A percentile compares a stretch with the other conserved stretches of the same genome.
Evolutionary conservation across 1,284 basidiomycete species (phyloP).

Genomic region (Leccinum fallax): DNA sequence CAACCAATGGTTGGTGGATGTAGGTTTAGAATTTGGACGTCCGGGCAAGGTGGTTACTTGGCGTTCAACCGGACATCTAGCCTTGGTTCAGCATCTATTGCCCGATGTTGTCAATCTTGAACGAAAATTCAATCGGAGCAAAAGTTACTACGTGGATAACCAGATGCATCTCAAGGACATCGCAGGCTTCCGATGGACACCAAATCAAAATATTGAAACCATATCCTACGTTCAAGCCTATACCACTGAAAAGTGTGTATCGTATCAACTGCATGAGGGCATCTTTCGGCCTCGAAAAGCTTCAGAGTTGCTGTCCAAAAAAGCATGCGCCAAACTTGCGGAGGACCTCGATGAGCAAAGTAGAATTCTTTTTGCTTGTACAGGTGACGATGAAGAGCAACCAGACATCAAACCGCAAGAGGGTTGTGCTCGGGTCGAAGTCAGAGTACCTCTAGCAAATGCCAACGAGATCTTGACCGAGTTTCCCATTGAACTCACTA

Average conservation of each 20-base stretch:
- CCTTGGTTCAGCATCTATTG: not conserved
- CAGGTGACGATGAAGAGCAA: not conserved
- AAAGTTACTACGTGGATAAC: not conserved
- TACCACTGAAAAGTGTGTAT: conserved; percentile 14
- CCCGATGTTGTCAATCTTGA: not conserved
- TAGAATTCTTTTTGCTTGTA: conserved; percentile 1
- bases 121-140: not conserved
- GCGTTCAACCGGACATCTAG: not conserved
- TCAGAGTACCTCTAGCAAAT: not conserved
- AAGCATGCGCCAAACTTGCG: not conserved
- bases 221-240: conserved; percentile 18
- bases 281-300: conserved; percentile 4
- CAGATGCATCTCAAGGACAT: conserved; percentile 18
- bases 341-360: conserved; percentile 1
- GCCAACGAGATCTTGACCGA: fast-evolving
- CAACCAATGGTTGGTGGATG: conserved; percentile 2
- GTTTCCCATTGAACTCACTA: not conserved
- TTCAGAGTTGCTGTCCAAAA: not conserved
- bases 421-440: conserved; percentile 6
- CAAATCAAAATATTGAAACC: not conserved
- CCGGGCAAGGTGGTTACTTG: not conserved
- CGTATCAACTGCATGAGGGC: conserved; percentile 15
- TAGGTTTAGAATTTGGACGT: not conserved
- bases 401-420: not conserved
- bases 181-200: conserved; percentile 5